phyloP scores from a whole-genome alignment of 2,329 filamentous ascomycete species.

The Colletotrichum nymphaeae region DNA sequence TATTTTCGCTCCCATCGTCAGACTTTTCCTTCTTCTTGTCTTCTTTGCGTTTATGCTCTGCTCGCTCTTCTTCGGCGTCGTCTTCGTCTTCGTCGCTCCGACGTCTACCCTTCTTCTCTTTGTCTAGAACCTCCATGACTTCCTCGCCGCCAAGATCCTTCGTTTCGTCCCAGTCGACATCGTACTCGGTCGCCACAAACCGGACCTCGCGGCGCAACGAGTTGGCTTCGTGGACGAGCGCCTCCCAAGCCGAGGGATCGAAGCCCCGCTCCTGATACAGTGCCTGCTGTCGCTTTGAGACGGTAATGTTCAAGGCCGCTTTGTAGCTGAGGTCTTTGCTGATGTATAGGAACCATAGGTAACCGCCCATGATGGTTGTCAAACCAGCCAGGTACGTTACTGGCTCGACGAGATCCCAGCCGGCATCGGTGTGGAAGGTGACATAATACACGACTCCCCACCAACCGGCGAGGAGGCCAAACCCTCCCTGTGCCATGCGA shows the following conservation, averaged over 20 bases:
- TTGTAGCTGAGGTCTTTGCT: constrained; percentile 90
- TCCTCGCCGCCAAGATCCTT: constrained; percentile 78
- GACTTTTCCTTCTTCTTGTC: constrained; percentile 42
- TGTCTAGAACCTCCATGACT: constrained; percentile 66
- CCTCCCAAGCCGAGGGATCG: constrained; percentile 81
- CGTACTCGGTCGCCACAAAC: constrained; percentile 84
- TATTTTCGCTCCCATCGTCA: constrained; percentile 29
- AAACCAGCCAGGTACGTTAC: constrained; percentile 92
- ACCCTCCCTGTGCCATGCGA: constrained; percentile 82
- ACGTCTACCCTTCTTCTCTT: constrained; percentile 57
- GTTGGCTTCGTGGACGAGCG: constrained; percentile 83
- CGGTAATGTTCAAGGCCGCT: constrained; percentile 87
- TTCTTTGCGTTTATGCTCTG: constrained; percentile 47
- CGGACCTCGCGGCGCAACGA: constrained; percentile 81
- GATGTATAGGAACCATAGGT: constrained; percentile 94
- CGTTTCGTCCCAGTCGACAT: constrained; percentile 88
- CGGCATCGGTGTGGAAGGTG: constrained; percentile 78
- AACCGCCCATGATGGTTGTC: constrained; percentile 86
- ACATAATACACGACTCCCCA: constrained; percentile 85
- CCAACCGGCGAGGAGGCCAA: constrained; percentile 79
- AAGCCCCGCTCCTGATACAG: constrained; percentile 83
- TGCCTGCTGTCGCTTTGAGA: constrained; percentile 79
- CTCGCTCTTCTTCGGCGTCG: constrained; percentile 50
- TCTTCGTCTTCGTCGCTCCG: constrained; percentile 51
- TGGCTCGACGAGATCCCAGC: constrained; percentile 93